Evolutionary conservation across 495 filamentous ascomycete genomes (phyloP).

Genomic region (Podospora australis): DNA sequence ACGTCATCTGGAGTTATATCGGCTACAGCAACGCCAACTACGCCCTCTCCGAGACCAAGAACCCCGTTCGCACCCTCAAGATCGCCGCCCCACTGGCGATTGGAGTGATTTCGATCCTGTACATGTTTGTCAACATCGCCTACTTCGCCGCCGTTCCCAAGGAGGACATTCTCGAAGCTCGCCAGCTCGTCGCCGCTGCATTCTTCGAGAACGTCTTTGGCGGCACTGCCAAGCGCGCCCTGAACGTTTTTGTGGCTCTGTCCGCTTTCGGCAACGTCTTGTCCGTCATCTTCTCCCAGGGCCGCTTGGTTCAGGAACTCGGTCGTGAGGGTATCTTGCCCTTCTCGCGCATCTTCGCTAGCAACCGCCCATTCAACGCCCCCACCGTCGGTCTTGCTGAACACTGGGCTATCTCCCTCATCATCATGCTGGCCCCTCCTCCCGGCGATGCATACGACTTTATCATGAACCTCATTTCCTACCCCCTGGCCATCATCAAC

Average conservation of each 20-base stretch:
- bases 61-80: slow-evolving; percentile 57
- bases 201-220: slow-evolving; percentile 68
- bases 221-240: slow-evolving; percentile 46
- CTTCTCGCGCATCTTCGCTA: slow-evolving; percentile 56
- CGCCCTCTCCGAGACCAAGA: slow-evolving; percentile 55
- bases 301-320: slow-evolving; percentile 58
- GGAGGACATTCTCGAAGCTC: slow-evolving; percentile 53
- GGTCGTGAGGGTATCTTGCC: slow-evolving; percentile 60
- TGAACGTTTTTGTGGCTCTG: slow-evolving; percentile 66
- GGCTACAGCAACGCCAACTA: slow-evolving; percentile 60
- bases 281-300: slow-evolving; percentile 63
- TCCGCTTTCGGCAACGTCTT: slow-evolving; percentile 67
- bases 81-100: slow-evolving; percentile 60
- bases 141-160: slow-evolving; percentile 65
- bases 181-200: slow-evolving; percentile 54
- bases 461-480: slow-evolving; percentile 54
- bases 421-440: slow-evolving; percentile 57
- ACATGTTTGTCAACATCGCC: slow-evolving; percentile 65
- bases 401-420: slow-evolving; percentile 54
- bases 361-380: slow-evolving; percentile 57
- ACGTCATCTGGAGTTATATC: slow-evolving; percentile 62
- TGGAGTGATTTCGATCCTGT: slow-evolving; percentile 53
- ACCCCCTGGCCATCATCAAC: slow-evolving; percentile 56
- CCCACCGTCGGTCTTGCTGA: slow-evolving; percentile 56
- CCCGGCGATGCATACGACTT: slow-evolving; percentile 62